Conservation (phyloP, 2,329 filamentous ascomycete genomes). For the Seiridium cupressi region DNA sequence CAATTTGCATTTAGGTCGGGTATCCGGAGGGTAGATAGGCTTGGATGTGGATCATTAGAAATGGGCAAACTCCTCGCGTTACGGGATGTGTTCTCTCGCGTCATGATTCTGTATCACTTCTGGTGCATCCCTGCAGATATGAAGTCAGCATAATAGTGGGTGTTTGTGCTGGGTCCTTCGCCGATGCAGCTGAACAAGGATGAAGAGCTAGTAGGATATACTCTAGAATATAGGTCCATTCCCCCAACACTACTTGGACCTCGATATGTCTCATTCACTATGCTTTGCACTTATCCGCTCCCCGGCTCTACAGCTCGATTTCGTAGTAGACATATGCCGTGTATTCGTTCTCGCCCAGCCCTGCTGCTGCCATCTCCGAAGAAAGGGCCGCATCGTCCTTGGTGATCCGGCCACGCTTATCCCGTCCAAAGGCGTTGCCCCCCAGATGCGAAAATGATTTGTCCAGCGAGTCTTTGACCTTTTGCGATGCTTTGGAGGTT, state of each 20-base stretch:
- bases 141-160: too few species aligned
- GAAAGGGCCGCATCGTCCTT: slow-evolving; percentile 82
- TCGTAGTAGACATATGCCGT: slow-evolving; percentile 97
- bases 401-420: slow-evolving; percentile 88
- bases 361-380: slow-evolving; percentile 80
- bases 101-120: too few species aligned
- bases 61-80: not conserved
- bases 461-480: slow-evolving; percentile 77
- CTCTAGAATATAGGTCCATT: not conserved
- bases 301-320: slow-evolving; percentile 63
- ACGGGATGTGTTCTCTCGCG: too few species aligned
- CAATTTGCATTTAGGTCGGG: not conserved
- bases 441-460: slow-evolving; percentile 85
- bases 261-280: not conserved
- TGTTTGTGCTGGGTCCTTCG: too few species aligned
- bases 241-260: not conserved
- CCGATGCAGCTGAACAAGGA: too few species aligned
- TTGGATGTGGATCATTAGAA: not conserved
- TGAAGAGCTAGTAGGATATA: not conserved
- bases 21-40: not conserved
- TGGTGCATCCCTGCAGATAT: too few species aligned
- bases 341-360: slow-evolving; percentile 75
- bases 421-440: slow-evolving; percentile 88
- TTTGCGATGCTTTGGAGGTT: slow-evolving; percentile 76
- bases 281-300: not conserved